phyloP scores from a whole-genome alignment of 2,329 filamentous ascomycete genomes.

The Colletotrichum higginsianum region DNA sequence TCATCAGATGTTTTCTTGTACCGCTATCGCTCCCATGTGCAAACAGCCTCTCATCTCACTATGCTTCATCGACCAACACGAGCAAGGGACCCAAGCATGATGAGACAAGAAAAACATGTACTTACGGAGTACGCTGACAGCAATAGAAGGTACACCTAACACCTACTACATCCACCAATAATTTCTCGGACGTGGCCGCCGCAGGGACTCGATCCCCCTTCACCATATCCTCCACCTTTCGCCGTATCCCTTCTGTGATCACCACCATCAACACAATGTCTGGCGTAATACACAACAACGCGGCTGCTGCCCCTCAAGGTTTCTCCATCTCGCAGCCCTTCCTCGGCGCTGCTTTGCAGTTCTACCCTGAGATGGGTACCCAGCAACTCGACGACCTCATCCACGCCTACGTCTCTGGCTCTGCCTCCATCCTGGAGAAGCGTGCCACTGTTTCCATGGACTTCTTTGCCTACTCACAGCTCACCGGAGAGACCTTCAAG shows the following conservation, averaged over 20 bases:
- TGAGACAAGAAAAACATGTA: not conserved
- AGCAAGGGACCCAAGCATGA: not conserved
- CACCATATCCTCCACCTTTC: conserved; percentile 5
- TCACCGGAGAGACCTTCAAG: conserved; percentile 72
- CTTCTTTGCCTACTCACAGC: conserved; percentile 68
- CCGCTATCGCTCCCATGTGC: not conserved
- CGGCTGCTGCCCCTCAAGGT: conserved; percentile 58
- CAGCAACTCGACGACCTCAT: conserved; percentile 74
- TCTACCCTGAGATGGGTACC: conserved; percentile 76
- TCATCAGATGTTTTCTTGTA: not conserved
- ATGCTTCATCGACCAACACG: not conserved
- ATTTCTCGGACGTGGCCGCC: not conserved
- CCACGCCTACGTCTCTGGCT: conserved; percentile 69
- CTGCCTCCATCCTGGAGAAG: conserved; percentile 70
- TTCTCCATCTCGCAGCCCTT: conserved; percentile 74
- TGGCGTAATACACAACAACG: conserved; percentile 55
- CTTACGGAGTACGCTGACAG: not conserved
- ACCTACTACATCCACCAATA: not conserved
- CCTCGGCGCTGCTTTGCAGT: conserved; percentile 71
- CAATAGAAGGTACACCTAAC: not conserved
- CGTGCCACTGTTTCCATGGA: conserved; percentile 70
- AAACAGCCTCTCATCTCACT: not conserved
- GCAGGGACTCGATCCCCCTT: not conserved
- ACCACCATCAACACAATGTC: conserved; percentile 48
- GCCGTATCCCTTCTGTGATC: conserved; percentile 10